Evolutionary conservation across 148 eudicot species (phyloP).

Genomic region (Hydrangea macrophylla): DNA sequence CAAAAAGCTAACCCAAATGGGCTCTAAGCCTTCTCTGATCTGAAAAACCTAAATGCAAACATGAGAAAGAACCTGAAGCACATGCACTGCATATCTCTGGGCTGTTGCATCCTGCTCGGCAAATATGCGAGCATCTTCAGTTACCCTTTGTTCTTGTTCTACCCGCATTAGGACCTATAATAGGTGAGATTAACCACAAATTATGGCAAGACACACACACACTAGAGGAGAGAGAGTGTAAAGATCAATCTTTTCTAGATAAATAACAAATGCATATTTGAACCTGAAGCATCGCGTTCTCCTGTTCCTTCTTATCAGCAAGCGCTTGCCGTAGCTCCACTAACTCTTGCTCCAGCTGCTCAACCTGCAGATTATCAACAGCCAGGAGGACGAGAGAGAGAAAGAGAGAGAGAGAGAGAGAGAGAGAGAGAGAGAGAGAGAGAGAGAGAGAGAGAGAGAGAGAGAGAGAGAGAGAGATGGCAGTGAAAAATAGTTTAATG

Average conservation of each 20-base stretch:
- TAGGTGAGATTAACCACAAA: not conserved
- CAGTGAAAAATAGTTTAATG: too few species aligned
- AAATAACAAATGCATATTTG: slow-evolving; percentile 9
- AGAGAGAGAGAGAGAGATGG: not conserved
- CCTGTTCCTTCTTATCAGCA: slow-evolving; percentile 70
- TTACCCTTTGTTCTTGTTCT: slow-evolving; percentile 76
- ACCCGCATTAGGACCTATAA: slow-evolving; percentile 78
- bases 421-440: not conserved
- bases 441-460: not conserved
- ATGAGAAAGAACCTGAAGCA: slow-evolving; percentile 58
- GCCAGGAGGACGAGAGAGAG: not conserved
- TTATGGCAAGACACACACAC: not conserved
- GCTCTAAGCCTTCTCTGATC: not conserved
- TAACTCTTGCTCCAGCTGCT: slow-evolving; percentile 72
- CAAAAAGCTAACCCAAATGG: too few species aligned
- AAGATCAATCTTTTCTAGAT: not conserved
- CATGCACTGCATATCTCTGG: slow-evolving; percentile 53
- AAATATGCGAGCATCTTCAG: slow-evolving; percentile 75
- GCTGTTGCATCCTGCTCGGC: slow-evolving; percentile 80
- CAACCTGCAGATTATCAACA: slow-evolving; percentile 49
- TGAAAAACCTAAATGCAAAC: slow-evolving; percentile 4
- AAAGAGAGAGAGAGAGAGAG: not conserved
- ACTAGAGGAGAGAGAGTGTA: not conserved
- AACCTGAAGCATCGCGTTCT: slow-evolving; percentile 78
- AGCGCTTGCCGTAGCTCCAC: slow-evolving; percentile 55